These are phyloP conservation scores for Xylaria polymorpha DNA, from an alignment of 2,329 filamentous ascomycete species.

Conservation along the genomic window DNA sequence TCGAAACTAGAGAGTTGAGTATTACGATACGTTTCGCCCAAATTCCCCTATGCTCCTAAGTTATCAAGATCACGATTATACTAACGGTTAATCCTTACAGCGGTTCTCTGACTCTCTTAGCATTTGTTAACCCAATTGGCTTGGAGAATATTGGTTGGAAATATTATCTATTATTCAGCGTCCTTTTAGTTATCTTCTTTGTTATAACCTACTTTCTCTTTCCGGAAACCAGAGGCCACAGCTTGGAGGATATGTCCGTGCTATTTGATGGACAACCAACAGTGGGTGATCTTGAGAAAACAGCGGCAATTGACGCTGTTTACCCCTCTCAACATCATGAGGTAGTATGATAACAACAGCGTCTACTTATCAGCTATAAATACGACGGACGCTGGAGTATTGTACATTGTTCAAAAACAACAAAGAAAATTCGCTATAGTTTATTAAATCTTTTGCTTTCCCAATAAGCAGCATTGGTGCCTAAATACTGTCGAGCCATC, in stretches of 20 bases:
- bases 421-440: too few relatives aligned
- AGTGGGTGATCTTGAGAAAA: conserved; percentile 4
- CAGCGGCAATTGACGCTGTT: neutral
- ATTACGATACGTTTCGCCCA: neutral
- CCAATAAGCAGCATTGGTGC: too few relatives aligned
- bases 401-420: too few relatives aligned
- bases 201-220: conserved; percentile 52
- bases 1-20: neutral
- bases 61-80: neutral
- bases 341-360: neutral
- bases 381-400: neutral
- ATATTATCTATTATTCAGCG: conserved; percentile 56
- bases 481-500: too few relatives aligned
- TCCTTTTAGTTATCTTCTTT: conserved; percentile 51
- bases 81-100: neutral
- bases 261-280: conserved; percentile 42
- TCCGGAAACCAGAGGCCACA: conserved; percentile 48
- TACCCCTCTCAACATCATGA: neutral
- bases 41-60: neutral
- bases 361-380: neutral
- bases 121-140: conserved; percentile 50
- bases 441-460: too few relatives aligned
- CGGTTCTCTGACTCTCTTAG: conserved; percentile 15
- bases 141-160: conserved; percentile 53
- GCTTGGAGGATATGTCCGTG: conserved; percentile 48